phyloP scores from a whole-genome alignment of 1,284 basidiomycete species.

The Earliella scabrosa region DNA sequence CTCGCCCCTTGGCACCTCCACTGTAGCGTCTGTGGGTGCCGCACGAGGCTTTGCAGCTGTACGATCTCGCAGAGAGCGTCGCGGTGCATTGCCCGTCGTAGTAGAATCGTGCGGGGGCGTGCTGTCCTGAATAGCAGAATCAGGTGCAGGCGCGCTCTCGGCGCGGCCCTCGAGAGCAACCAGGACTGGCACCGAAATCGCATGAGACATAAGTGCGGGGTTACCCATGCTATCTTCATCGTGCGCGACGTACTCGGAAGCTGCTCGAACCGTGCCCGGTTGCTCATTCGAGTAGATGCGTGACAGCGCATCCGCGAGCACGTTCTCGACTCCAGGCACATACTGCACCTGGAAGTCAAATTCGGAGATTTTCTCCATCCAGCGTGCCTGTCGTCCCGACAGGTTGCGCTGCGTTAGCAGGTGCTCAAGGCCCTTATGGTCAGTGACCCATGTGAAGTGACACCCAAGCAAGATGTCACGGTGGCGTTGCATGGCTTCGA shows the following conservation, averaged over 20 bases:
- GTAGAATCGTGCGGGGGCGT: no score
- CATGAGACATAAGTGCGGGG: no score
- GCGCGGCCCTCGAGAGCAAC: no score
- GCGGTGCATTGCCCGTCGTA: no score
- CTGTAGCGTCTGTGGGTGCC: no score
- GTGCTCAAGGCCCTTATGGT: conserved; percentile 31
- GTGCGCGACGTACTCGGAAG: conserved; percentile 26
- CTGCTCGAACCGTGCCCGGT: conserved; percentile 25
- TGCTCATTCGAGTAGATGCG: conserved; percentile 38
- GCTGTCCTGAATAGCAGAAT: no score
- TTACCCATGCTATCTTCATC: neutral
- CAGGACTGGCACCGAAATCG: no score
- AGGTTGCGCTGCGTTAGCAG: conserved; percentile 29
- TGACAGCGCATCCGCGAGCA: conserved; percentile 37
- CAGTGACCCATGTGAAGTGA: conserved; percentile 28
- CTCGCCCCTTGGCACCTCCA: no score
- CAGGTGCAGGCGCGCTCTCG: no score
- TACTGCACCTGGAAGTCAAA: conserved; percentile 32
- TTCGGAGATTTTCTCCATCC: conserved; percentile 26
- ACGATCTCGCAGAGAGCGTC: no score
- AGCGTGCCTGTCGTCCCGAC: conserved; percentile 17
- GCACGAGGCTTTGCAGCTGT: no score
- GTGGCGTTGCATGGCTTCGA: conserved; percentile 34
- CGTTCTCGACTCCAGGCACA: conserved; percentile 18
- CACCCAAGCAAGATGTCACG: conserved; percentile 26